Conservation (phyloP, 75 land plant species). For the Sequoiadendron giganteum region DNA sequence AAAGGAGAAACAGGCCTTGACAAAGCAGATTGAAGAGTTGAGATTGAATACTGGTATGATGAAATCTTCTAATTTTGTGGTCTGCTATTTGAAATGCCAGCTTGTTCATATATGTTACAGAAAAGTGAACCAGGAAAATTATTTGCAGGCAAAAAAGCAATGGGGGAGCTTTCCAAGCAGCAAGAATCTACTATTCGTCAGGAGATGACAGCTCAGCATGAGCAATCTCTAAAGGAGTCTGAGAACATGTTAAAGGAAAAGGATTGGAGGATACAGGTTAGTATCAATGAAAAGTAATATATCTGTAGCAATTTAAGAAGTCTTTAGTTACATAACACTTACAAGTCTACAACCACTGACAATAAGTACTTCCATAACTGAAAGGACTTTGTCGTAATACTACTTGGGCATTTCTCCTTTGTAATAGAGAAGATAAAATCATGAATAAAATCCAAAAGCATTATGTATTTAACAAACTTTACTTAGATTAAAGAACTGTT, state of each 20-base stretch:
- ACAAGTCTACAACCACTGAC: neutral
- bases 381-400: neutral
- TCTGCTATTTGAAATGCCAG: neutral
- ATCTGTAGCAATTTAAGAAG: neutral
- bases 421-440: neutral
- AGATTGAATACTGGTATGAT: constrained; percentile 34
- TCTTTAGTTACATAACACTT: neutral
- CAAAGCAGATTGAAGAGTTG: constrained; percentile 75
- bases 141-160: constrained; percentile 36
- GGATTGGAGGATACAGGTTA: constrained; percentile 76
- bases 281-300: neutral
- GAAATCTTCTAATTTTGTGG: neutral
- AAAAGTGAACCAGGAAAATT: neutral
- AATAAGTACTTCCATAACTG: neutral
- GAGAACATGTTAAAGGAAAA: constrained; percentile 56
- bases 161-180: constrained; percentile 34
- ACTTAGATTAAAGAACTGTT: neutral
- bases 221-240: constrained; percentile 65
- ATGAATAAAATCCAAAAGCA: neutral
- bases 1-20: constrained; percentile 57
- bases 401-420: neutral
- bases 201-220: constrained; percentile 39
- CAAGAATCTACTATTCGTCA: constrained; percentile 25
- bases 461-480: neutral
- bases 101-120: neutral